These are phyloP conservation scores for Kwoniella europaea DNA, from an alignment of 768 basidiomycete genomes.

Conservation along the genomic window DNA sequence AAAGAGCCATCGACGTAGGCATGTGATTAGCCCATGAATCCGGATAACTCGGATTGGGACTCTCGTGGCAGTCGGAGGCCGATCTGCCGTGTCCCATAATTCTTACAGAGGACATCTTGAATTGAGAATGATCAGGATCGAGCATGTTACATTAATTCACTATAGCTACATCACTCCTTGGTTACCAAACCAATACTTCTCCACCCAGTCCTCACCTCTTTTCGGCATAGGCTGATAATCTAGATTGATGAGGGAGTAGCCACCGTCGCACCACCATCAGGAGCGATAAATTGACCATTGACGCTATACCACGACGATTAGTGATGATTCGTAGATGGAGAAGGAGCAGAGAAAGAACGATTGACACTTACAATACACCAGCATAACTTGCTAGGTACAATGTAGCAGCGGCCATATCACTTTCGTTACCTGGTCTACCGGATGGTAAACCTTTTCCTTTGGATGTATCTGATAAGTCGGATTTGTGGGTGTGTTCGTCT, in stretches of 20 bases:
- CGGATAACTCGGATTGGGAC: not conserved
- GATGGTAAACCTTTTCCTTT: slow-evolving; percentile 43
- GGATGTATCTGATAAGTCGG: slow-evolving; percentile 32
- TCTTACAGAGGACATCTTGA: no score
- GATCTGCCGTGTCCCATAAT: not conserved
- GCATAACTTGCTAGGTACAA: slow-evolving; percentile 40
- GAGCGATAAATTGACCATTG: slow-evolving; percentile 44
- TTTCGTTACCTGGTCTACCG: slow-evolving; percentile 45
- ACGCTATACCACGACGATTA: slow-evolving; percentile 16
- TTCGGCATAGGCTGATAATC: not conserved
- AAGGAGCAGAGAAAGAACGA: not conserved
- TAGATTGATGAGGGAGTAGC: slow-evolving; percentile 28
- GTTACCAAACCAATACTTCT: no score
- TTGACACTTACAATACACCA: slow-evolving; percentile 42
- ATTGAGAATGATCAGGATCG: no score
- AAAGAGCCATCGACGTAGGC: not conserved
- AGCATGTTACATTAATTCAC: not conserved
- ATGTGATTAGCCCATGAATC: not conserved
- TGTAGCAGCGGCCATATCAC: slow-evolving; percentile 49
- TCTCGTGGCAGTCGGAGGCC: not conserved
- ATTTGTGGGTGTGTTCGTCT: slow-evolving; percentile 39
- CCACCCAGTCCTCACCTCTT: not conserved
- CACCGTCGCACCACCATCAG: slow-evolving; percentile 49
- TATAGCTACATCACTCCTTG: slow-evolving; percentile 9
- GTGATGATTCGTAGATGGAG: no score